Conservation (phyloP, 192 early-diverging fungal species). For the Coemansia sp. region DNA sequence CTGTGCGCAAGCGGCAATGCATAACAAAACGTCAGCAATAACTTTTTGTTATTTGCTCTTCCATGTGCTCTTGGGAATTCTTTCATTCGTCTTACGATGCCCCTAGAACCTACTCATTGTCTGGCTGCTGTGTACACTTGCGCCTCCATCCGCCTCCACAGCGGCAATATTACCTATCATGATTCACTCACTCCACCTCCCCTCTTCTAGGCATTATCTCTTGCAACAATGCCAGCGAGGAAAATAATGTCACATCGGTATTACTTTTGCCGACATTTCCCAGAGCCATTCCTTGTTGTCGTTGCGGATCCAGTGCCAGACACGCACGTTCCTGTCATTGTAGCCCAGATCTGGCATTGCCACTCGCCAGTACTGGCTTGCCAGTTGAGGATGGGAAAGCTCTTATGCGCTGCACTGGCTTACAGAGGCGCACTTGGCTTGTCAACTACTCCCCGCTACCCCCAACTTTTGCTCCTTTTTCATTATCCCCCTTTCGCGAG, state of each 20-base stretch:
- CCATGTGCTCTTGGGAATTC: neutral
- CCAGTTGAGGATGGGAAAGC: neutral
- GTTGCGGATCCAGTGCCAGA: neutral
- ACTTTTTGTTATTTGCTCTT: neutral
- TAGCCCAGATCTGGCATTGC: neutral
- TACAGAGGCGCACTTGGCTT: constrained; percentile 1
- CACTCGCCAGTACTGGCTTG: neutral
- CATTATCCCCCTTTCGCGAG: neutral
- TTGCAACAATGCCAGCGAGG: neutral
- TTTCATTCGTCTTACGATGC: constrained; percentile 1
- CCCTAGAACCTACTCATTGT: neutral
- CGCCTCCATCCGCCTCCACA: constrained; percentile 5
- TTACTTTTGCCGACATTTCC: constrained; percentile 8
- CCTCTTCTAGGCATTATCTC: neutral
- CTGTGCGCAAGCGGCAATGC: neutral
- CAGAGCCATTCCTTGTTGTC: constrained; percentile 1
- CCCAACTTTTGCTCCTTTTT: neutral
- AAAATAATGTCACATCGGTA: constrained; percentile 7
- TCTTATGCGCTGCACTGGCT: neutral
- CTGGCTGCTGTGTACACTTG: neutral
- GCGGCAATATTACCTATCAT: constrained; percentile 8
- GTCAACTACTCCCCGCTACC: constrained; percentile 1
- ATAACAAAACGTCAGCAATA: constrained; percentile 5
- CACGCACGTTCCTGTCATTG: neutral
- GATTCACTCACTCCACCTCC: neutral